These are phyloP conservation scores for Lanmaoa rubissima DNA, from an alignment of 768 basidiomycete species.

Conservation along the genomic window DNA sequence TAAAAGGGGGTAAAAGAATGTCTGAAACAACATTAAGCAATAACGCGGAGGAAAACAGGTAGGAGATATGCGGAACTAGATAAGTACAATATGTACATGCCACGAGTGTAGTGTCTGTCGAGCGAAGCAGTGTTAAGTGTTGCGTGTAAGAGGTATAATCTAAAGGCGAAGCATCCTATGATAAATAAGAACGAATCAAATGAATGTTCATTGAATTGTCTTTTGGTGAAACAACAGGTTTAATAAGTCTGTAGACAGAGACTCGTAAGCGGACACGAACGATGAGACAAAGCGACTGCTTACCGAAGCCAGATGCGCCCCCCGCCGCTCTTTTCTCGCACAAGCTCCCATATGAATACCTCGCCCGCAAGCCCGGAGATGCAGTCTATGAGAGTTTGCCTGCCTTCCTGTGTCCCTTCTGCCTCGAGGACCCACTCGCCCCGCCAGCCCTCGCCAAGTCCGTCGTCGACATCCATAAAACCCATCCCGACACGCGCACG, in stretches of 20 bases:
- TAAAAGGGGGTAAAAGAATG: slow-evolving; percentile 1
- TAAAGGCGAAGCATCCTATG: slow-evolving; percentile 21
- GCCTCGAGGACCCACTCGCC: slow-evolving; percentile 82
- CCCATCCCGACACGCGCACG: slow-evolving; percentile 40
- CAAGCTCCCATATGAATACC: slow-evolving; percentile 49
- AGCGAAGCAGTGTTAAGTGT: slow-evolving; percentile 1
- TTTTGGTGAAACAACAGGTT: slow-evolving; percentile 19
- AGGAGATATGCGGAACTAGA: not conserved
- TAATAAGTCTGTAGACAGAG: slow-evolving; percentile 19
- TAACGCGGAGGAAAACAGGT: slow-evolving; percentile 7
- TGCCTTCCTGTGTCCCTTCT: slow-evolving; percentile 70
- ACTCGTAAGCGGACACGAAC: not conserved
- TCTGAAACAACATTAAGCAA: slow-evolving; percentile 18
- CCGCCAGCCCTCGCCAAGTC: slow-evolving; percentile 65
- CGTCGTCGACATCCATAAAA: slow-evolving; percentile 36
- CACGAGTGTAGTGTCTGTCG: slow-evolving; percentile 14
- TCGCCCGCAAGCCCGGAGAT: slow-evolving; percentile 38
- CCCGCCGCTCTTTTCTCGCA: slow-evolving; percentile 58
- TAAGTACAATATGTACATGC: slow-evolving; percentile 15
- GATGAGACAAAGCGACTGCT: slow-evolving; percentile 13
- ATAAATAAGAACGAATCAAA: slow-evolving; percentile 22
- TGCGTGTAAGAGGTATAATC: slow-evolving; percentile 13
- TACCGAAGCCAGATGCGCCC: slow-evolving; percentile 67
- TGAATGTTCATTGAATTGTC: slow-evolving; percentile 22
- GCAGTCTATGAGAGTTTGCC: slow-evolving; percentile 54